Conservation (phyloP, 495 filamentous ascomycete species). For the Annulohypoxylon moriforme region DNA sequence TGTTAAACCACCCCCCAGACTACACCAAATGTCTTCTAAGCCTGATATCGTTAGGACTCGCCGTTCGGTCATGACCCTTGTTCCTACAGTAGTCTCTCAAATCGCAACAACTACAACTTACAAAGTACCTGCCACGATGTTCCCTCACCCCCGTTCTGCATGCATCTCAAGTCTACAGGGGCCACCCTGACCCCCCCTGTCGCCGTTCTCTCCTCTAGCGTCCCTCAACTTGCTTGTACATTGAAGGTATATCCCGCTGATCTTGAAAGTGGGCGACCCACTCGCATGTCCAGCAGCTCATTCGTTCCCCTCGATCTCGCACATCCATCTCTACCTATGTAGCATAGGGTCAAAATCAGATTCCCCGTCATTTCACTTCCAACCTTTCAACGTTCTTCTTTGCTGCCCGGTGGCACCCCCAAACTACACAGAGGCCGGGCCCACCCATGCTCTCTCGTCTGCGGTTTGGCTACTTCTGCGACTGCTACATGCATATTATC, state of each 20-base stretch:
- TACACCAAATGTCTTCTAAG: slow-evolving; percentile 28
- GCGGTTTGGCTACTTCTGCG: slow-evolving; percentile 37
- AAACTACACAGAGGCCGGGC: slow-evolving; percentile 35
- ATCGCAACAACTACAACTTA: slow-evolving; percentile 28
- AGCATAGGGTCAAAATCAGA: slow-evolving; percentile 26
- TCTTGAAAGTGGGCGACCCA: slow-evolving; percentile 39
- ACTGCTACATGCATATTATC: slow-evolving; percentile 43
- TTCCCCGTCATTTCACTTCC: slow-evolving; percentile 31
- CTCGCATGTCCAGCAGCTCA: slow-evolving; percentile 12
- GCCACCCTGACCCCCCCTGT: slow-evolving; percentile 20
- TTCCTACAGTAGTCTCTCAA: slow-evolving; percentile 43
- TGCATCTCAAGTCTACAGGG: slow-evolving; percentile 33
- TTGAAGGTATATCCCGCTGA: slow-evolving; percentile 44
- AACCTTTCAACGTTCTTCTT: slow-evolving; percentile 9
- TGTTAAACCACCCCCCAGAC: slow-evolving; percentile 29
- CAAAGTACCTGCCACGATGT: slow-evolving; percentile 36
- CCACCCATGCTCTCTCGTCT: slow-evolving; percentile 36
- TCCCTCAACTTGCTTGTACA: slow-evolving; percentile 30
- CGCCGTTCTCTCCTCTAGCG: slow-evolving; percentile 36
- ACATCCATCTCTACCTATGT: slow-evolving; percentile 36
- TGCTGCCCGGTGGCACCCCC: slow-evolving; percentile 25
- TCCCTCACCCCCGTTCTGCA: slow-evolving; percentile 34
- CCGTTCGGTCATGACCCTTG: slow-evolving; percentile 39
- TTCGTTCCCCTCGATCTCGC: slow-evolving; percentile 41
- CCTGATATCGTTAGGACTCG: slow-evolving; percentile 40